phyloP scores from a whole-genome alignment of 1,284 basidiomycete species.

The Trametes polyzona region DNA sequence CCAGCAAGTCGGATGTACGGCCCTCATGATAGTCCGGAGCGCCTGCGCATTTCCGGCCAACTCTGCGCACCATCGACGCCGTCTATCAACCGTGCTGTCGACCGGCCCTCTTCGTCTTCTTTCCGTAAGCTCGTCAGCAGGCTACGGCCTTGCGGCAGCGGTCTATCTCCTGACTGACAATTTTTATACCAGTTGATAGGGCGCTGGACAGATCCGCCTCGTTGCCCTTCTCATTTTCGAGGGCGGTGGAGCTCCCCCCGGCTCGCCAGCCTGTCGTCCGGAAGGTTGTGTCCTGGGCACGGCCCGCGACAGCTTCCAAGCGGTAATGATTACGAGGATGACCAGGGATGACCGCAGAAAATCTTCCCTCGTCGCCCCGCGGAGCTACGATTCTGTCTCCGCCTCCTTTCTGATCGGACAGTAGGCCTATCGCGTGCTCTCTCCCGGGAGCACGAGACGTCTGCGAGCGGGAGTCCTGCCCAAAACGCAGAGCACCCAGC shows the following conservation, averaged over 20 bases:
- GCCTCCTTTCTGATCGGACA: constrained; percentile 22
- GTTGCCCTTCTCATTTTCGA: neutral
- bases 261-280: neutral
- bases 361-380: constrained; percentile 9
- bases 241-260: neutral
- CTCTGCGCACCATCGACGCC: constrained; percentile 1
- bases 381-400: constrained; percentile 2
- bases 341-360: neutral
- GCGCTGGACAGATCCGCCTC: neutral
- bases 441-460: neutral
- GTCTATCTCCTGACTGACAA: neutral
- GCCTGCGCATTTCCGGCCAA: constrained; percentile 1
- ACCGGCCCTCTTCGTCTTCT: neutral
- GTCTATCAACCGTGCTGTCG: constrained; percentile 6
- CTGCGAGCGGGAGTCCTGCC: neutral
- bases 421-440: neutral
- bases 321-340: constrained; percentile 12
- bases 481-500: constrained; percentile 1
- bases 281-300: constrained; percentile 15
- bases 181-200: neutral
- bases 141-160: neutral
- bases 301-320: constrained; percentile 13
- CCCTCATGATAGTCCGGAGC: constrained; percentile 8
- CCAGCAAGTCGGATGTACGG: neutral
- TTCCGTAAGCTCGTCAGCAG: constrained; percentile 11